Percentiles rank a stretch among this genome's conserved stretches.
phyloP scores from a whole-genome alignment of 2,329 filamentous ascomycete genomes.

The Aaosphaeria pasadenensis region DNA sequence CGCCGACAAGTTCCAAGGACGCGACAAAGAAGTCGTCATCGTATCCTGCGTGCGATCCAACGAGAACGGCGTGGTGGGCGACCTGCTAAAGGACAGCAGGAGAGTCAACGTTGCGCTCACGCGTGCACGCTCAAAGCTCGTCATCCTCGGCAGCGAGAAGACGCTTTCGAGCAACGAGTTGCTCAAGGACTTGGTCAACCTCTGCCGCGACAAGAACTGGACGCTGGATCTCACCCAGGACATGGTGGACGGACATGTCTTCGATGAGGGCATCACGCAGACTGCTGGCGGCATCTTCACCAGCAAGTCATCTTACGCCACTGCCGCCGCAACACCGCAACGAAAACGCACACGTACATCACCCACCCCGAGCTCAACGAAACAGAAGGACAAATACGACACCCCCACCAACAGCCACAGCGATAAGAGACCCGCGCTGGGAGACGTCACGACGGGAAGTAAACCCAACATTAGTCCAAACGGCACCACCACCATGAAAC shows the following conservation, averaged over 20 bases:
- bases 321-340: no score
- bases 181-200: slow-evolving; percentile 67
- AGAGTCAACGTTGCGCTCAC: slow-evolving; percentile 96
- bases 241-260: slow-evolving; percentile 66
- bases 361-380: no score
- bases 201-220: slow-evolving; percentile 81
- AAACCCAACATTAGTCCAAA: slow-evolving; percentile 12
- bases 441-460: slow-evolving; percentile 16
- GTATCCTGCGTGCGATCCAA: slow-evolving; percentile 88
- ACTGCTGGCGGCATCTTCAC: not conserved
- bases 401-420: not conserved
- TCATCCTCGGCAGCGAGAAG: slow-evolving; percentile 78
- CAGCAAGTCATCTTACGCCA: not conserved
- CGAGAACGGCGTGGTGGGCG: slow-evolving; percentile 77
- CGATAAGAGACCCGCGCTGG: slow-evolving; percentile 5
- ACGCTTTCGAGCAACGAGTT: slow-evolving; percentile 73
- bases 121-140: slow-evolving; percentile 83
- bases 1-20: slow-evolving; percentile 92
- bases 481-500: slow-evolving; percentile 13
- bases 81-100: slow-evolving; percentile 86
- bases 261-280: slow-evolving; percentile 52
- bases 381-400: no score
- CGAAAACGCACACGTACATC: no score
- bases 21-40: slow-evolving; percentile 91
- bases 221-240: slow-evolving; percentile 66